A percentile compares a stretch with the other conserved stretches of the same genome.
phyloP scores from a whole-genome alignment of 2,329 filamentous ascomycete genomes.

The Trichoderma sp. region DNA sequence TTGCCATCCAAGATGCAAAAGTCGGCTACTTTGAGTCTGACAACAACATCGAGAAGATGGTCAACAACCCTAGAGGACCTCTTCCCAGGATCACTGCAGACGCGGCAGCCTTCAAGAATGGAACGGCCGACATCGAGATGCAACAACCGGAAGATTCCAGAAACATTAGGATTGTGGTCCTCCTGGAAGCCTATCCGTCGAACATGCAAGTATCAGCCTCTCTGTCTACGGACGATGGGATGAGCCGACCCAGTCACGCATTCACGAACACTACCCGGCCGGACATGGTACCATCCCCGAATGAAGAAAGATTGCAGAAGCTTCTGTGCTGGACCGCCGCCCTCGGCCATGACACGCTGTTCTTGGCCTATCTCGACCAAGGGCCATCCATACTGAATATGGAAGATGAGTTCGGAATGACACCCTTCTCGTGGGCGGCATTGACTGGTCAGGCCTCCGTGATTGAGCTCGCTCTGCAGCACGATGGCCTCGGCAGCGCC shows the following conservation, averaged over 20 bases:
- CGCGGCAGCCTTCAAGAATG: too few relatives aligned
- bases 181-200: background rate
- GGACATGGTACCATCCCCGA: background rate
- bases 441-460: background rate
- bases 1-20: background rate
- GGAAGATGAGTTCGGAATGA: constrained; percentile 3
- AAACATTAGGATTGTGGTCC: background rate
- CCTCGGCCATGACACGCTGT: background rate
- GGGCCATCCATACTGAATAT: background rate
- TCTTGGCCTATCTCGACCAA: constrained; percentile 6
- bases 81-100: background rate
- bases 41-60: background rate
- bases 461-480: background rate
- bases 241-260: background rate
- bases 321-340: background rate
- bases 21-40: background rate
- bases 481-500: background rate
- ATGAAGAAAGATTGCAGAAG: background rate
- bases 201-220: background rate
- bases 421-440: background rate
- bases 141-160: too few relatives aligned
- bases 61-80: accelerated
- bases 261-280: background rate
- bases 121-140: background rate
- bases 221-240: background rate